Conservation (phyloP, 2,329 filamentous ascomycete genomes). For the Hypoxylon sp. region DNA sequence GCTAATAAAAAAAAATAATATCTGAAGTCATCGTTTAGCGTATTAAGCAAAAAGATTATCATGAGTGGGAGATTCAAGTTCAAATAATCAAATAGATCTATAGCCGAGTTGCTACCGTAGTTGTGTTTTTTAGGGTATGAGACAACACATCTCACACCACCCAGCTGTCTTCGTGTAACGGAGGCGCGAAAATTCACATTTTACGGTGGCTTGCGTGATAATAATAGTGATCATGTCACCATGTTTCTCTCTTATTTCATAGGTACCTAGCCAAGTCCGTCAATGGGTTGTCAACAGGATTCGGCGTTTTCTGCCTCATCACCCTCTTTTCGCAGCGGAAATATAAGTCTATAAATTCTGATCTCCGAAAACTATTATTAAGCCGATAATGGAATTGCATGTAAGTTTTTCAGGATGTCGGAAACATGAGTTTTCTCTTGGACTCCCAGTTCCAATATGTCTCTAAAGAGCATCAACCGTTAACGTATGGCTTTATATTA, state of each 20-base stretch:
- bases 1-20: background rate
- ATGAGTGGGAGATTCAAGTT: background rate
- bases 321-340: background rate
- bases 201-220: background rate
- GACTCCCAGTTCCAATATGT: background rate
- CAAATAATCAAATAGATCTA: background rate
- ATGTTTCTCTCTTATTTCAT: background rate
- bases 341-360: no score
- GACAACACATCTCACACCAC: background rate
- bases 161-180: background rate
- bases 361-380: conserved; percentile 11
- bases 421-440: background rate
- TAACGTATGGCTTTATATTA: background rate
- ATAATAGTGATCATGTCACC: background rate
- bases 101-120: background rate
- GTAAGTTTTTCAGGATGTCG: conserved; percentile 9
- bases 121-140: conserved; percentile 5
- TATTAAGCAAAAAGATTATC: background rate
- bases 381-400: conserved; percentile 15
- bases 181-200: background rate
- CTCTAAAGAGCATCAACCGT: background rate
- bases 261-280: background rate
- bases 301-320: background rate
- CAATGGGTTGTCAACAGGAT: background rate
- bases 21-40: background rate